A percentile compares a stretch with the other conserved stretches of the same genome.
Conservation (phyloP, 2,329 filamentous ascomycete genomes). For the Fusarium decemcellulare region DNA sequence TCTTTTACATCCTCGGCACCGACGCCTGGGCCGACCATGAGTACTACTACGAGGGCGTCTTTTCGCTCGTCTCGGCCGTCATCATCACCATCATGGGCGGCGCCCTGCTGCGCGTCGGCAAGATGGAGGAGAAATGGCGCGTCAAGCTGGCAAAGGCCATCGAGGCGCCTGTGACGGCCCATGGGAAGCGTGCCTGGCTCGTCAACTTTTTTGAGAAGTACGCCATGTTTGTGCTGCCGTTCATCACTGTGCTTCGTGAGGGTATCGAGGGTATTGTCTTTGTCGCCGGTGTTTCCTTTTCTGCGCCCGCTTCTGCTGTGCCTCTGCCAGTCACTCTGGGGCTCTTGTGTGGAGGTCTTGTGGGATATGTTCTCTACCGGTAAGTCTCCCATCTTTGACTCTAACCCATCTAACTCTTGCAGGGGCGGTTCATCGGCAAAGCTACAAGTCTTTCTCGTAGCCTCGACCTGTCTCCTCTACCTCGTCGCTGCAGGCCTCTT, state of each 20-base stretch:
- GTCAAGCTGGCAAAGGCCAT: constrained; percentile 82
- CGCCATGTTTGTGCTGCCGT: constrained; percentile 88
- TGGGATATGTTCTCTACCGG: constrained; percentile 86
- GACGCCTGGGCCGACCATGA: constrained; percentile 80
- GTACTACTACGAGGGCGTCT: constrained; percentile 86
- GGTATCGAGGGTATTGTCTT: constrained; percentile 93
- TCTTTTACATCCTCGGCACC: constrained; percentile 77
- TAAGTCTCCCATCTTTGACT: constrained; percentile 52
- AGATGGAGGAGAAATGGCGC: constrained; percentile 89
- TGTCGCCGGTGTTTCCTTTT: constrained; percentile 86
- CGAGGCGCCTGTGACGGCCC: constrained; percentile 63
- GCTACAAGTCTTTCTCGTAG: constrained; percentile 82
- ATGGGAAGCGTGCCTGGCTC: constrained; percentile 61
- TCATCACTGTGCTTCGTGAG: constrained; percentile 87
- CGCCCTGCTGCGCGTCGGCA: constrained; percentile 84
- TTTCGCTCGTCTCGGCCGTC: constrained; percentile 81
- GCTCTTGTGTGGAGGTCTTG: constrained; percentile 73
- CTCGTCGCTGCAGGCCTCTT: constrained; percentile 88
- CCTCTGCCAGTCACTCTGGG: constrained; percentile 84
- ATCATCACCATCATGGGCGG: constrained; percentile 89
- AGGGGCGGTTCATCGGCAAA: constrained; percentile 61
- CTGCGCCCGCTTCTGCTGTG: constrained; percentile 80
- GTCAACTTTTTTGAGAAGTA: constrained; percentile 83
- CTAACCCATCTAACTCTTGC: constrained; percentile 3
- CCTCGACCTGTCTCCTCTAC: constrained; percentile 87